These are phyloP conservation scores for Lachnellula arida DNA, from an alignment of 2,329 filamentous ascomycete species.

Conservation along the genomic window DNA sequence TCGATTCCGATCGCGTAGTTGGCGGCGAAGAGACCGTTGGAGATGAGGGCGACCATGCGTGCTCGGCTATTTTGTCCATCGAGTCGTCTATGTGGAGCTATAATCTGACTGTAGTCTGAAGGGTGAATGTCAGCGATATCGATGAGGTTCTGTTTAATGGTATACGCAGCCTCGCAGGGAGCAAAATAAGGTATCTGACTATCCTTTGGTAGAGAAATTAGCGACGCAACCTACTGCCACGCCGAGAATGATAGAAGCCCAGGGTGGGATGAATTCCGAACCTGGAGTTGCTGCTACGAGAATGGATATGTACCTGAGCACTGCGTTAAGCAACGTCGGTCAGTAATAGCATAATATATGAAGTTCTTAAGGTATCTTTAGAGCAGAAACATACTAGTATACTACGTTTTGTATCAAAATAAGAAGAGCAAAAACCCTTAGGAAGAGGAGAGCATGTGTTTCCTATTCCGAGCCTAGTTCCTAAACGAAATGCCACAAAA, in stretches of 20 bases:
- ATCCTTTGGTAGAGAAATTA: constrained; percentile 62
- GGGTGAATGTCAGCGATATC: background rate
- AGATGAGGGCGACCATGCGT: constrained; percentile 64
- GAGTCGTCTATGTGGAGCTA: constrained; percentile 59
- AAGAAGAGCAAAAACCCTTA: too few species aligned
- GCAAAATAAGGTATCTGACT: constrained; percentile 7
- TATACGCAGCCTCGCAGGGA: background rate
- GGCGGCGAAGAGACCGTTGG: constrained; percentile 68
- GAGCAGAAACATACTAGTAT: constrained; percentile 49
- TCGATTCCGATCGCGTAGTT: constrained; percentile 63
- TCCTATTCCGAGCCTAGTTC: too few species aligned
- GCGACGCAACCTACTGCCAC: constrained; percentile 59
- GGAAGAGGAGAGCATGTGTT: too few species aligned
- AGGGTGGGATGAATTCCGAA: constrained; percentile 62
- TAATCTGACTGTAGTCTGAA: constrained; percentile 30
- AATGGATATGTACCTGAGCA: constrained; percentile 67
- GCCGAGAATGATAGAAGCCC: constrained; percentile 61
- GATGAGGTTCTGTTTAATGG: too few species aligned
- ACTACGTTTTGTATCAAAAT: constrained; percentile 37
- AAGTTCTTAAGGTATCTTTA: background rate
- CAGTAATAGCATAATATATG: too few species aligned
- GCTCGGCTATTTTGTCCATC: constrained; percentile 67
- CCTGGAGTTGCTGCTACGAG: constrained; percentile 66
- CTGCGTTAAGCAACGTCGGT: background rate
- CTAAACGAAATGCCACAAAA: too few species aligned